Conservation (phyloP, 2,329 filamentous ascomycete species). For the Cladosporium sp. region DNA sequence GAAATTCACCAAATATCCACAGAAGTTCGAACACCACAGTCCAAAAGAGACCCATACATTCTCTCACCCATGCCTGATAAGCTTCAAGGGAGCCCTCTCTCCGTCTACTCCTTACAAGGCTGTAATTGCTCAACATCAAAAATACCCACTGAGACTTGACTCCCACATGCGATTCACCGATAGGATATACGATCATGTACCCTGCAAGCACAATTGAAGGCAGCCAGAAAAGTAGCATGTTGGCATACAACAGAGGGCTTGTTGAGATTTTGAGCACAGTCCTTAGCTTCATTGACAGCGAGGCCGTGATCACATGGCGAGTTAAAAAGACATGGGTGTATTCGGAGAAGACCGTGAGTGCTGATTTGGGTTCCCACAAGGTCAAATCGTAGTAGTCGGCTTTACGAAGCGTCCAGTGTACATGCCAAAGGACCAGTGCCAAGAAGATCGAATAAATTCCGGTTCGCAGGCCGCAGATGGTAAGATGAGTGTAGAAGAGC, state of each 20-base stretch:
- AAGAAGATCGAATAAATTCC: background rate
- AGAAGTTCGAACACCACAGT: too few relatives aligned
- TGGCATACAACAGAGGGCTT: background rate
- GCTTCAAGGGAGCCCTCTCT: too few relatives aligned
- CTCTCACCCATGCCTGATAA: too few relatives aligned
- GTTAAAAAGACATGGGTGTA: background rate
- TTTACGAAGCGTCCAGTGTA: background rate
- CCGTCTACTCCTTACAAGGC: too few relatives aligned
- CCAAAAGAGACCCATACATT: too few relatives aligned
- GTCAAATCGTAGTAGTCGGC: background rate
- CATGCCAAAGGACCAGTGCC: background rate
- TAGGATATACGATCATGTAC: too few relatives aligned
- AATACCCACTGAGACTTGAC: too few relatives aligned
- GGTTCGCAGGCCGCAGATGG: background rate
- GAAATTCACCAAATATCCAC: too few relatives aligned
- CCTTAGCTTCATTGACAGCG: background rate
- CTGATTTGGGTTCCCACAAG: background rate
- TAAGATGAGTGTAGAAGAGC: background rate
- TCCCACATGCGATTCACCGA: too few relatives aligned
- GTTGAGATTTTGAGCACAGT: background rate
- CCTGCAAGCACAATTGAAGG: too few relatives aligned
- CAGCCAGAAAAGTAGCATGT: background rate
- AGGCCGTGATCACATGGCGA: background rate
- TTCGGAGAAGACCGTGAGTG: background rate
- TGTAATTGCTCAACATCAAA: too few relatives aligned